These are phyloP conservation scores for Tagetes patula DNA, from an alignment of 129 eudicot species.

Conservation along the genomic window DNA sequence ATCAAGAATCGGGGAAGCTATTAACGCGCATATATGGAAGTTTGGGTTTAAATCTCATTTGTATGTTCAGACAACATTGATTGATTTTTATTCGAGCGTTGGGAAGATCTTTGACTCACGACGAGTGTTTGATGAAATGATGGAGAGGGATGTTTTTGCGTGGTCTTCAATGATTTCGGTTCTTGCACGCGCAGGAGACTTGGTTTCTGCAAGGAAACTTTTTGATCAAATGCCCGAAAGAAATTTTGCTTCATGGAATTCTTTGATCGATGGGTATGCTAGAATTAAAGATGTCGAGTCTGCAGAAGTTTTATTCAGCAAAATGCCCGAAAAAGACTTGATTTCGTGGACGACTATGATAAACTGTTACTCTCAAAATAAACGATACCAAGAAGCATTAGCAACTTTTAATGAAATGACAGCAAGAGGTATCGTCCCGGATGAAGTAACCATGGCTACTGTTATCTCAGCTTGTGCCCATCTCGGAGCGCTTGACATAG, in stretches of 20 bases:
- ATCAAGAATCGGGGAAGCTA: conserved; percentile 48
- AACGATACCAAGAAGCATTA: conserved; percentile 50
- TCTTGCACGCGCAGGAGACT: conserved; percentile 54
- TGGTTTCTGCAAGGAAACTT: conserved; percentile 56
- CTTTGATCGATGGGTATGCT: conserved; percentile 69
- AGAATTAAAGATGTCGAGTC: conserved; percentile 57
- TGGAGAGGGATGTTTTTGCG: conserved; percentile 57
- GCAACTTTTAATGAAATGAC: conserved; percentile 58
- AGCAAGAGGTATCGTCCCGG: conserved; percentile 46
- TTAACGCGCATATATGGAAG: conserved; percentile 69
- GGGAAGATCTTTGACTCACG: conserved; percentile 43
- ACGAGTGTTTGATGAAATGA: conserved; percentile 69
- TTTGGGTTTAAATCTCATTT: conserved; percentile 56
- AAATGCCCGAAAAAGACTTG: conserved; percentile 56
- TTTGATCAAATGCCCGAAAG: conserved; percentile 74
- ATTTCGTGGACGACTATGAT: conserved; percentile 94
- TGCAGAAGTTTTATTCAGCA: conserved; percentile 53
- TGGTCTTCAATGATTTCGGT: conserved; percentile 68
- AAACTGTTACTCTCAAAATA: conserved; percentile 57
- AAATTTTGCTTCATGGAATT: conserved; percentile 66
- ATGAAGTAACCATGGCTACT: conserved; percentile 67
- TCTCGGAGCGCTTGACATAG: conserved; percentile 66
- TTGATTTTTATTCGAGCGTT: conserved; percentile 67
- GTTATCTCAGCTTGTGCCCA: conserved; percentile 77
- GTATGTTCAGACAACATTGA: conserved; percentile 65